Conservation (phyloP, 768 basidiomycete genomes). For the Auricularia sp. region DNA sequence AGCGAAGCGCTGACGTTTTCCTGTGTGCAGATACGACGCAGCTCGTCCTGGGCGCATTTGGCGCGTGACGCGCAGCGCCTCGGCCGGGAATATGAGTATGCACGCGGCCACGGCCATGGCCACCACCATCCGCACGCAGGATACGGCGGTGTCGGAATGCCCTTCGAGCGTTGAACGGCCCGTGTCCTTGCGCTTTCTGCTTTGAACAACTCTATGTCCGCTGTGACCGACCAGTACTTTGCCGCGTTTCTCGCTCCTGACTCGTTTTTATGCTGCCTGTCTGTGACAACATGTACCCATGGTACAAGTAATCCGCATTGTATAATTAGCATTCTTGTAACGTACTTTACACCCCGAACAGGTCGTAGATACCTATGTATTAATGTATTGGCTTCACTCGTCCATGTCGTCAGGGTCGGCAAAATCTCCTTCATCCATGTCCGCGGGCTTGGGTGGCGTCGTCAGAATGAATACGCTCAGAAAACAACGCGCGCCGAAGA, state of each 20-base stretch:
- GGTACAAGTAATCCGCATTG: background rate
- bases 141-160: background rate
- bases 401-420: conserved; percentile 30
- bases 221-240: background rate
- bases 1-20: background rate
- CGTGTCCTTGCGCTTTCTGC: background rate
- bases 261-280: too few relatives aligned
- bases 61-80: background rate
- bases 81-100: background rate
- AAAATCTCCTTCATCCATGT: conserved; percentile 91
- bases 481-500: conserved; percentile 6
- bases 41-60: background rate
- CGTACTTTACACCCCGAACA: too few relatives aligned
- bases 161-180: background rate
- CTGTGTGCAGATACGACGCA: background rate
- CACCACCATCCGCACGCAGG: background rate
- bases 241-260: too few relatives aligned
- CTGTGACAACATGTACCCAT: too few relatives aligned
- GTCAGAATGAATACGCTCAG: background rate
- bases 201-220: background rate
- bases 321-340: background rate
- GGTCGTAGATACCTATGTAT: background rate
- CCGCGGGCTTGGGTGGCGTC: conserved; percentile 53
- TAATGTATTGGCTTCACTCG: background rate
- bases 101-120: background rate